Percentiles rank a stretch among this genome's conserved stretches.
Conservation (phyloP, 116 monocot species). For the Thalassia testudinum region DNA sequence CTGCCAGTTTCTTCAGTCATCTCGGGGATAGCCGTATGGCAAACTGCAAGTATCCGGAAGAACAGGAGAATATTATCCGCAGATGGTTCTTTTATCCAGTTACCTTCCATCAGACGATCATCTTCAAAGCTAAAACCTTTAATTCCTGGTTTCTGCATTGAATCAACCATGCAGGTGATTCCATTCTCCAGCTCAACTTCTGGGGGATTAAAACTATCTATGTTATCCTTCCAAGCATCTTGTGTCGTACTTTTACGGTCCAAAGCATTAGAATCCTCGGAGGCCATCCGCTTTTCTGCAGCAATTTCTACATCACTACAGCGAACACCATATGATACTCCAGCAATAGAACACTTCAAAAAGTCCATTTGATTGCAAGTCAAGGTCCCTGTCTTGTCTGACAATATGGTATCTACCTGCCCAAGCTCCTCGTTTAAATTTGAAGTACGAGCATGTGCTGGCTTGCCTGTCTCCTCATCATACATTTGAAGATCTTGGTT, state of each 20-base stretch:
- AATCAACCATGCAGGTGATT: constrained; percentile 19
- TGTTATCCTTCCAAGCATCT: constrained; percentile 24
- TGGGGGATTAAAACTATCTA: constrained; percentile 15
- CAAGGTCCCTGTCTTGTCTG: too few relatives aligned
- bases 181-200: constrained; percentile 35
- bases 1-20: constrained; percentile 36
- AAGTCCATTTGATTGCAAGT: constrained; percentile 97
- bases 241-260: constrained; percentile 8
- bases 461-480: constrained; percentile 68
- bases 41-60: constrained; percentile 52
- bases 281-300: constrained; percentile 64
- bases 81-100: constrained; percentile 41
- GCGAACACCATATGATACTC: constrained; percentile 66
- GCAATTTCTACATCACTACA: constrained; percentile 82
- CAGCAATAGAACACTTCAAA: constrained; percentile 75
- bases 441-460: constrained; percentile 84
- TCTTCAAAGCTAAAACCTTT: constrained; percentile 92
- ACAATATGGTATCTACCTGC: too few relatives aligned
- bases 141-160: constrained; percentile 19
- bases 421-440: too few relatives aligned
- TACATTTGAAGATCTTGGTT: constrained; percentile 92
- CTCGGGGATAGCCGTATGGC: constrained; percentile 69
- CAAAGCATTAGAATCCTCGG: too few relatives aligned
- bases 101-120: constrained; percentile 68
- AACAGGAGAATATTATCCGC: constrained; percentile 28